Evolutionary conservation across 108 stramenopile species (phyloP).

Genomic region (Pseudonitzschia pungens): DNA sequence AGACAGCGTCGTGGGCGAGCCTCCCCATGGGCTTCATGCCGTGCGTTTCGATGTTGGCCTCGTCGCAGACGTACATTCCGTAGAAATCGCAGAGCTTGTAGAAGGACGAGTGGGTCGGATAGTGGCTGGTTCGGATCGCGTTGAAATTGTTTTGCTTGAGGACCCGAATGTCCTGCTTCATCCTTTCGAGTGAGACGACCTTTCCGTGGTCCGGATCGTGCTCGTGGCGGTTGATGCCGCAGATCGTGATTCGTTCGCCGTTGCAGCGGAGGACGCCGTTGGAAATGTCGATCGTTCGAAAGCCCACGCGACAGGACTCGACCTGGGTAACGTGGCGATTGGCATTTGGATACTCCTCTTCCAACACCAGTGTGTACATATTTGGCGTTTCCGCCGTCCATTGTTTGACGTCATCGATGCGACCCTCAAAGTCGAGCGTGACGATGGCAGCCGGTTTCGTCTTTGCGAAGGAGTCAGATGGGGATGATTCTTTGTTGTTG

Average conservation of each 20-base stretch:
- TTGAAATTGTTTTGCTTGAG: constrained; percentile 93
- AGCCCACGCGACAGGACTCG: constrained; percentile 84
- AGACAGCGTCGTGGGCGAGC: constrained; percentile 70
- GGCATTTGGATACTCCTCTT: constrained; percentile 18
- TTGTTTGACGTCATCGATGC: constrained; percentile 18
- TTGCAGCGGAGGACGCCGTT: constrained; percentile 47
- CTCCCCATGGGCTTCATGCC: constrained; percentile 84
- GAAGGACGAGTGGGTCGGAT: constrained; percentile 89
- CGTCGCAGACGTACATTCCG: constrained; percentile 95
- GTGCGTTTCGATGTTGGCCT: constrained; percentile 97
- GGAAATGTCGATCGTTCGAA: constrained; percentile 67
- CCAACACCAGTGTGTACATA: constrained; percentile 77
- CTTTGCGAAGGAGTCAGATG: too few relatives aligned
- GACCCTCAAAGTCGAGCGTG: constrained; percentile 15
- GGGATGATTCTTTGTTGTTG: too few relatives aligned
- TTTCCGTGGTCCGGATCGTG: constrained; percentile 88
- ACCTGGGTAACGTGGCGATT: constrained; percentile 43
- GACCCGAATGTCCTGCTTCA: constrained; percentile 62
- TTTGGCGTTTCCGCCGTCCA: constrained; percentile 86
- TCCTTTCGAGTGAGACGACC: constrained; percentile 63
- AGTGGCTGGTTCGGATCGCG: constrained; percentile 93
- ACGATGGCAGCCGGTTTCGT: too few relatives aligned
- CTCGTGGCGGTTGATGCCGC: constrained; percentile 94
- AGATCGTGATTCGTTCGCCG: constrained; percentile 61
- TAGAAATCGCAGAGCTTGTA: constrained; percentile 90